Evolutionary conservation across 2,329 filamentous ascomycete genomes (phyloP).

Genomic region (Cyphellophora attinorum): DNA sequence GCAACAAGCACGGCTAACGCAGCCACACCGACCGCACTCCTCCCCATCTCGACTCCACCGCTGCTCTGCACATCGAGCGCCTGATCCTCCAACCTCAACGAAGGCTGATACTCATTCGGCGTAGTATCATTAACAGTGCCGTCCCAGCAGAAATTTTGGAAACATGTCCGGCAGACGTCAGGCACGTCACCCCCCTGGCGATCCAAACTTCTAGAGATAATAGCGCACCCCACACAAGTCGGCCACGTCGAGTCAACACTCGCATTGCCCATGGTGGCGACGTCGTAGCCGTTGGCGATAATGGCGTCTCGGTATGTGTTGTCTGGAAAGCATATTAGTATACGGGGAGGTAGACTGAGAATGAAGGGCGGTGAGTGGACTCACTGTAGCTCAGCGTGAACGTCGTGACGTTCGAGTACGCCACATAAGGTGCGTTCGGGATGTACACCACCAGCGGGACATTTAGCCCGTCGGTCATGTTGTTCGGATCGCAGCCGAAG

Average conservation of each 20-base stretch:
- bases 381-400: constrained; percentile 14
- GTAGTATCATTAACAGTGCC: constrained; percentile 56
- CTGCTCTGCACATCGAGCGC: not conserved
- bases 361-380: no score
- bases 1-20: not conserved
- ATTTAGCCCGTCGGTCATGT: constrained; percentile 46
- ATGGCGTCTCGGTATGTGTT: constrained; percentile 60
- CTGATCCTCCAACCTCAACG: constrained; percentile 5
- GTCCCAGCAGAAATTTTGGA: constrained; percentile 83
- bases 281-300: constrained; percentile 77
- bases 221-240: constrained; percentile 77
- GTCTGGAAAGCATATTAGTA: no score
- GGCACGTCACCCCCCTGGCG: constrained; percentile 63
- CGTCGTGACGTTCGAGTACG: constrained; percentile 60
- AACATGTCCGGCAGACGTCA: constrained; percentile 64
- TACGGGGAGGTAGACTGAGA: no score
- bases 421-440: constrained; percentile 73
- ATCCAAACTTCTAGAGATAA: constrained; percentile 65
- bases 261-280: constrained; percentile 72
- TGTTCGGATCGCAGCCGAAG: constrained; percentile 65
- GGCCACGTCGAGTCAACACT: constrained; percentile 68
- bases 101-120: constrained; percentile 45
- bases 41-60: not conserved
- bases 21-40: not conserved
- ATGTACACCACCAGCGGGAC: constrained; percentile 74